A percentile compares a stretch with the other conserved stretches of the same genome.
Evolutionary conservation across 2,329 filamentous ascomycete species (phyloP).

Genomic region (Alternaria sp.): DNA sequence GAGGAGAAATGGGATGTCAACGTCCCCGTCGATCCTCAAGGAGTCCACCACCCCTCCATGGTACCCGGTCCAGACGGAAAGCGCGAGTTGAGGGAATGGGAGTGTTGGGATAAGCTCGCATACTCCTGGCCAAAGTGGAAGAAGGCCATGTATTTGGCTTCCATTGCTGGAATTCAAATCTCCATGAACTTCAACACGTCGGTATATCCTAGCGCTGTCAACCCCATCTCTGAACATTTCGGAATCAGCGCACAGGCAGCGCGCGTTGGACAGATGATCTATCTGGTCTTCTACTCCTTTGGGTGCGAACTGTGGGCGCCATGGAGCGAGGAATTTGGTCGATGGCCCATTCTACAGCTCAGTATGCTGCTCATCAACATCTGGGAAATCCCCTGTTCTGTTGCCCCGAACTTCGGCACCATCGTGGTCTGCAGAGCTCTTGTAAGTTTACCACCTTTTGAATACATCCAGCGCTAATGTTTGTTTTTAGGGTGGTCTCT

Average conservation of each 20-base stretch:
- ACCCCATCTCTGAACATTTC: slow-evolving; percentile 67
- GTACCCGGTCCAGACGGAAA: slow-evolving; percentile 24
- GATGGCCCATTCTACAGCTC: slow-evolving; percentile 64
- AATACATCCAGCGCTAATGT: slow-evolving; percentile 63
- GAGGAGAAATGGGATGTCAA: slow-evolving; percentile 21
- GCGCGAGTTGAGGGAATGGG: slow-evolving; percentile 48
- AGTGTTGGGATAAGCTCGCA: slow-evolving; percentile 59
- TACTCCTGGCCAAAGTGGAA: slow-evolving; percentile 57
- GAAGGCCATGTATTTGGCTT: slow-evolving; percentile 62
- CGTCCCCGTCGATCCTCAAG: slow-evolving; percentile 16
- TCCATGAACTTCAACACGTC: slow-evolving; percentile 67
- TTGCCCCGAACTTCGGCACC: slow-evolving; percentile 68
- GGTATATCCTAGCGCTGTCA: slow-evolving; percentile 62
- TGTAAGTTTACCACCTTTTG: slow-evolving; percentile 65
- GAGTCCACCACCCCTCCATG: slow-evolving; percentile 19
- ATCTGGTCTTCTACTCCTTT: slow-evolving; percentile 81
- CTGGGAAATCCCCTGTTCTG: slow-evolving; percentile 74
- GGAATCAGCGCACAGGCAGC: slow-evolving; percentile 43
- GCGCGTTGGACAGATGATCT: slow-evolving; percentile 52
- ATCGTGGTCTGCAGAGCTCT: slow-evolving; percentile 67
- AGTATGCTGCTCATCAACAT: slow-evolving; percentile 68
- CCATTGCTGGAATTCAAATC: slow-evolving; percentile 63
- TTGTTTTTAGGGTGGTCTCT: slow-evolving; percentile 42
- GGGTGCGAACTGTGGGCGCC: slow-evolving; percentile 86
- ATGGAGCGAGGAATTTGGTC: slow-evolving; percentile 80